phyloP scores from a whole-genome alignment of 192 early-diverging fungal genomes.

The Podila clonocystis region DNA sequence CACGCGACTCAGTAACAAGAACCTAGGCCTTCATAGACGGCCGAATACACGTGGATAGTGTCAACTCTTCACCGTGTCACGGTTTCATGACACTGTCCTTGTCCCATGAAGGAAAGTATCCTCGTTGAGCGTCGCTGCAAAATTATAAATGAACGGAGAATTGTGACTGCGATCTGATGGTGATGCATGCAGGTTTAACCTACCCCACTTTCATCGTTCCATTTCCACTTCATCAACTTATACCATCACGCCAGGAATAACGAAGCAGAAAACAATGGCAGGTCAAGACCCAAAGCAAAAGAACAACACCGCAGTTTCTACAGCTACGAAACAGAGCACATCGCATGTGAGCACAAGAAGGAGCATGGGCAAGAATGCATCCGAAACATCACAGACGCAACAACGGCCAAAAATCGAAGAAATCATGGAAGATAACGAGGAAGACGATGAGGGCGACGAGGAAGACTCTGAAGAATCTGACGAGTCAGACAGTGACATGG shows the following conservation, averaged over 20 bases:
- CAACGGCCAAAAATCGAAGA: neutral
- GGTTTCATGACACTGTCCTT: no score
- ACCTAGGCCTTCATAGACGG: no score
- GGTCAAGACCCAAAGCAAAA: conserved; percentile 23
- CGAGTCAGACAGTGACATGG: conserved; percentile 20
- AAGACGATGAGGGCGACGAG: conserved; percentile 3
- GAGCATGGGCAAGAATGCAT: neutral
- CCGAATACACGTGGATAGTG: no score
- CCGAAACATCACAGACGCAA: conserved; percentile 13
- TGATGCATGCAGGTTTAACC: no score
- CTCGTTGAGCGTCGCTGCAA: no score
- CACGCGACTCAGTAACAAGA: no score
- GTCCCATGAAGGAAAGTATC: no score
- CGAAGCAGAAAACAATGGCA: neutral
- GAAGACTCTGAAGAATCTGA: conserved; percentile 10
- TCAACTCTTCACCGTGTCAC: no score
- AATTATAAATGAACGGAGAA: no score
- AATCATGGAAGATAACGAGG: neutral
- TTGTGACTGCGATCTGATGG: no score
- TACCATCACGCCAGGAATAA: neutral
- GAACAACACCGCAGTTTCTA: conserved; percentile 23
- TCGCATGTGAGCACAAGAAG: conserved; percentile 18
- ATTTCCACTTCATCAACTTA: no score
- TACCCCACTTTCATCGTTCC: no score
- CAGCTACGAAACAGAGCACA: conserved; percentile 6